Evolutionary conservation across 805 yeast species (phyloP).

Genomic region (Sungouiella thailandica): DNA sequence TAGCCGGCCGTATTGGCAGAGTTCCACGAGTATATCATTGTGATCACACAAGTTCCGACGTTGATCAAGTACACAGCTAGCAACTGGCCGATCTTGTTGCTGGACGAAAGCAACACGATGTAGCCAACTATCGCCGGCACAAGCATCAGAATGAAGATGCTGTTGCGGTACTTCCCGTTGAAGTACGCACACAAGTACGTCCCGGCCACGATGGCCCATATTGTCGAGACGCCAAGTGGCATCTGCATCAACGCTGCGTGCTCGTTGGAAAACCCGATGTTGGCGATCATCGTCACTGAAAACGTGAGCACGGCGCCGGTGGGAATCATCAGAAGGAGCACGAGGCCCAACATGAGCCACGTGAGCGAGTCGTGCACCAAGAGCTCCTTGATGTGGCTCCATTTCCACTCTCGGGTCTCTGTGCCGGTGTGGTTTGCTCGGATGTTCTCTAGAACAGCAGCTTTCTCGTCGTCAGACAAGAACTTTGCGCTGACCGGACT

Average conservation of each 20-base stretch:
- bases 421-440: constrained; percentile 49
- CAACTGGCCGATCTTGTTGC: constrained; percentile 40
- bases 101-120: constrained; percentile 37
- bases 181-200: constrained; percentile 26
- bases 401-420: constrained; percentile 43
- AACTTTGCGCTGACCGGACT: constrained; percentile 38
- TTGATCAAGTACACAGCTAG: constrained; percentile 46
- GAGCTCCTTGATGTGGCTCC: constrained; percentile 43
- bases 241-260: constrained; percentile 47
- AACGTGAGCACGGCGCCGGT: constrained; percentile 52
- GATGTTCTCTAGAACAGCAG: constrained; percentile 39
- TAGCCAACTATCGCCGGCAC: constrained; percentile 32
- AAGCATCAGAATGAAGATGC: constrained; percentile 27
- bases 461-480: constrained; percentile 37
- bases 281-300: constrained; percentile 46
- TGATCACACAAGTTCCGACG: constrained; percentile 54
- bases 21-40: constrained; percentile 58
- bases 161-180: constrained; percentile 19
- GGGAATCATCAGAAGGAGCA: constrained; percentile 43
- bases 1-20: constrained; percentile 38
- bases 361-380: constrained; percentile 43
- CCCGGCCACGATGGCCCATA: constrained; percentile 26
- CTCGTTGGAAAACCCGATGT: constrained; percentile 45
- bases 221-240: constrained; percentile 48
- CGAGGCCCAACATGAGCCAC: constrained; percentile 44